Evolutionary conservation across 2,329 filamentous ascomycete species (phyloP), one percentile per base, ranked within the genome.

Genomic region (Cladosporium oxysporum): DNA sequence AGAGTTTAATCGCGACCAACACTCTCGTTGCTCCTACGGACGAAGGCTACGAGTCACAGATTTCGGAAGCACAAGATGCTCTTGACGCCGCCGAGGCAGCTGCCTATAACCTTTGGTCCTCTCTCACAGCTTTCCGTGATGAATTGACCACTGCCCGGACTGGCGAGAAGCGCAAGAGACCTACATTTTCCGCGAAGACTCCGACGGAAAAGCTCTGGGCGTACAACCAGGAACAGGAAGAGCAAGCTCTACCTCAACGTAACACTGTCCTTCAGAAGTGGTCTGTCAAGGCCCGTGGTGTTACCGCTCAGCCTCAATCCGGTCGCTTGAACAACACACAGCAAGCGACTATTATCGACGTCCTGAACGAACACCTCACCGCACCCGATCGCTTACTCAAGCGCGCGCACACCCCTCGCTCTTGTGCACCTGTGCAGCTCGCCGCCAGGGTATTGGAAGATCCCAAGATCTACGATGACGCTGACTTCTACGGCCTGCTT

Each of bases 401-500:
- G 73, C 87, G 88, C 53, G 91, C 90, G 0, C 87, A 86, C 53
- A 87, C 88, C 0, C 89, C 91, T 14, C 87, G 91, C 23, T 93
- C 91, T 1, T 93, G 91, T 73, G 91, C 91, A 0, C 91, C 91
- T 0, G 79, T 87, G 0, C 91, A 94, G 72, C 66, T 74, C n/a
- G 67, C 72, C 11, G 67, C 70, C 31, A 74, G 71, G 37, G 74
- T 88, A 28, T 78, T 80, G 11, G 84, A 89, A 70, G 88, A 89
- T 73, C 76, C 78, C 1, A 79, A 83, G 23, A 88, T 97, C 71
- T 99, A 95, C 81, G 94, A 98, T 76, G 95, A 99, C 73, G 92
- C 91, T 12, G 89, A 96, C 76, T 97, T 98, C 78, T 99, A 99
- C 80, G 92, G 96, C 76, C 82, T 95, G 16, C 85, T 99, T 2